Percentiles rank a stretch among this genome's conserved stretches.
These are phyloP conservation scores for Huntiella abstrusa DNA, from an alignment of 2,329 filamentous ascomycete genomes.

Conservation along the genomic window DNA sequence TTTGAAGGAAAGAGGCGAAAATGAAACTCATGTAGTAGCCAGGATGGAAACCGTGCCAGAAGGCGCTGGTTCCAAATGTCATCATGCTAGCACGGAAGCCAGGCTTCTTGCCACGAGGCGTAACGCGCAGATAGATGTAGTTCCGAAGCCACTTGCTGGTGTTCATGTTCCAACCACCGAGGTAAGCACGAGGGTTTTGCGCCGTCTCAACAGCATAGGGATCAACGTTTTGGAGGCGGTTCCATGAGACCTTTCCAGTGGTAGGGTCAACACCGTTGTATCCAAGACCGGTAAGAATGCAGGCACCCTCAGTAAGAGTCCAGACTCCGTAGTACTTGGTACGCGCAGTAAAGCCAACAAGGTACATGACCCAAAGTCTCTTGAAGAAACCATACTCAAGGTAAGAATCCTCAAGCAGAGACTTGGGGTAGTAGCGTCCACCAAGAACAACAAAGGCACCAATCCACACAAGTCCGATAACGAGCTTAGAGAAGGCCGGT, in stretches of 20 bases:
- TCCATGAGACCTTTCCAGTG: constrained; percentile 71
- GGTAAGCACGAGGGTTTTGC: constrained; percentile 81
- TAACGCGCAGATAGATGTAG: constrained; percentile 89
- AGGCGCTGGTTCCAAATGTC: constrained; percentile 82
- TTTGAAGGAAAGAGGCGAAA: constrained; percentile 79
- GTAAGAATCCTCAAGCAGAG: constrained; percentile 48
- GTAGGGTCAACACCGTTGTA: constrained; percentile 81
- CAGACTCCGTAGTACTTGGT: constrained; percentile 96
- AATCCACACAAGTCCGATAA: constrained; percentile 61
- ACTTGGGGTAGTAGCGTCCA: constrained; percentile 41
- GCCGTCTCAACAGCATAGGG: constrained; percentile 73
- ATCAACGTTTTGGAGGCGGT: constrained; percentile 76
- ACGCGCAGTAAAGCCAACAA: constrained; percentile 63
- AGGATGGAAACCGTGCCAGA: constrained; percentile 97
- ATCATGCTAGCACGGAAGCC: constrained; percentile 88
- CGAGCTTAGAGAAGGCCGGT: constrained; percentile 62
- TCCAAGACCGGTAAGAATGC: constrained; percentile 80
- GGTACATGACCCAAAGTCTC: constrained; percentile 62
- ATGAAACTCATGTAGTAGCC: constrained; percentile 90
- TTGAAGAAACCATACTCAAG: constrained; percentile 48
- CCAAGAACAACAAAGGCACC: constrained; percentile 56
- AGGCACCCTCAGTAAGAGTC: constrained; percentile 81
- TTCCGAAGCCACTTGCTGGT: constrained; percentile 94
- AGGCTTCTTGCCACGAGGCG: constrained; percentile 85
- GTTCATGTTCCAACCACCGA: constrained; percentile 96